Conservation (phyloP, 371 early-diverging fungal genomes). For the Saksenaea oblongispora region DNA sequence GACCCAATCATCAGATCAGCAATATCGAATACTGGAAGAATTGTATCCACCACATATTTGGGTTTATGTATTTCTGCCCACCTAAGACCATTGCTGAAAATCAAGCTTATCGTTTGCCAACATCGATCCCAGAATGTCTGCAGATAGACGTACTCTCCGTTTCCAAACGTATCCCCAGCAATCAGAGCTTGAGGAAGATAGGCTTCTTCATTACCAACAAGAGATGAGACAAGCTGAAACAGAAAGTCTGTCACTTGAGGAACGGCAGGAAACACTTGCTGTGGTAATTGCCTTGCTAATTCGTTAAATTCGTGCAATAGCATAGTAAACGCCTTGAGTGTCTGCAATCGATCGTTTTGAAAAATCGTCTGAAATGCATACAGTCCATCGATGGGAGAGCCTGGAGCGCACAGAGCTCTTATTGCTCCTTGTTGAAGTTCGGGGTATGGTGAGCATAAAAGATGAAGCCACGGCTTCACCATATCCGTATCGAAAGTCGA, state of each 20-base stretch:
- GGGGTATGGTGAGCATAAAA: slow-evolving; percentile 18
- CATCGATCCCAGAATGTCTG: slow-evolving; percentile 36
- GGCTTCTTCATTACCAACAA: slow-evolving; percentile 21
- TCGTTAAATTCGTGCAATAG: slow-evolving; percentile 30
- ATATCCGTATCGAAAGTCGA: slow-evolving; percentile 7
- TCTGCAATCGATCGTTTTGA: not conserved
- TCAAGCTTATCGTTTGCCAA: slow-evolving; percentile 32
- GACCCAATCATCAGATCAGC: slow-evolving; percentile 25
- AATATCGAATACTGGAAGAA: slow-evolving; percentile 32
- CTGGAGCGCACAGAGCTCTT: not conserved
- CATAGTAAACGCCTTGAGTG: slow-evolving; percentile 22
- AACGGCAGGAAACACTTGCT: not conserved
- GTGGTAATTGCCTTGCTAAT: slow-evolving; percentile 14
- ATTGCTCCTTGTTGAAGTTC: slow-evolving; percentile 16
- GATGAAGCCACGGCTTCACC: slow-evolving; percentile 23
- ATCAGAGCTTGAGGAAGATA: slow-evolving; percentile 14
- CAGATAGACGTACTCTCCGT: slow-evolving; percentile 25
- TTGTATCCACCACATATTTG: slow-evolving; percentile 25
- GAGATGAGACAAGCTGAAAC: slow-evolving; percentile 1
- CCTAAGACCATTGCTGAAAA: slow-evolving; percentile 22
- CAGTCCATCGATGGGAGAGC: not conserved
- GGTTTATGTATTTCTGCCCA: slow-evolving; percentile 44
- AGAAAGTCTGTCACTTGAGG: slow-evolving; percentile 1
- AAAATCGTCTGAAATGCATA: slow-evolving; percentile 7
- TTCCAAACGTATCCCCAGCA: not conserved